phyloP scores from a whole-genome alignment of 371 early-diverging fungal genomes.

The Zopfochytrium polystomum region DNA sequence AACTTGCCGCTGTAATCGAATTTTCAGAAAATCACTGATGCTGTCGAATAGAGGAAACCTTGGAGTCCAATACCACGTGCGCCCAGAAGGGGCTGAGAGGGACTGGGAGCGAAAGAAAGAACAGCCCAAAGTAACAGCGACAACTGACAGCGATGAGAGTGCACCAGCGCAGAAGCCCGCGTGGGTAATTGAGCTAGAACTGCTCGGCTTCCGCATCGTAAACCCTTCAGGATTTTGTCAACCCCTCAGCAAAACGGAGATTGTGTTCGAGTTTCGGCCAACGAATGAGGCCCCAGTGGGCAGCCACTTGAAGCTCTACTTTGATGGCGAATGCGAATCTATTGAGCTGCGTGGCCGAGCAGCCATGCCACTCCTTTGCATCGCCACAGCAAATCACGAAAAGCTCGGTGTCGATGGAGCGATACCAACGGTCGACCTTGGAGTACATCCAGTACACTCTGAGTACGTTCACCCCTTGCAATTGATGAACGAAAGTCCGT shows the following conservation, averaged over 20 bases:
- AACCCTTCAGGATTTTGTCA: conserved; percentile 47
- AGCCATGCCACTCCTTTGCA: conserved; percentile 35
- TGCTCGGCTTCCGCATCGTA: conserved; percentile 34
- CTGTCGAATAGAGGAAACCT: conserved; percentile 52
- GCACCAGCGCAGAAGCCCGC: background rate
- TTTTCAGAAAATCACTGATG: conserved; percentile 41
- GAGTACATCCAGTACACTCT: conserved; percentile 51
- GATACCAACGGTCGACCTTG: conserved; percentile 37
- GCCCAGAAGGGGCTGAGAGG: conserved; percentile 43
- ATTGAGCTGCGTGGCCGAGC: conserved; percentile 44
- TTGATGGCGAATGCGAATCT: conserved; percentile 46
- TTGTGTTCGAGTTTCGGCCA: conserved; percentile 46
- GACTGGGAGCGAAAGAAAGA: conserved; percentile 46
- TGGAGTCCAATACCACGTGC: conserved; percentile 46
- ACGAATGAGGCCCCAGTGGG: conserved; percentile 17
- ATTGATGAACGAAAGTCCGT: conserved; percentile 50
- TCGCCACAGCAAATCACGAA: conserved; percentile 29
- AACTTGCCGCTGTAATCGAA: conserved; percentile 42
- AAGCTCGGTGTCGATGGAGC: conserved; percentile 13
- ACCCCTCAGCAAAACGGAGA: conserved; percentile 35
- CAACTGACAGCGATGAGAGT: background rate
- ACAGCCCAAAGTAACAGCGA: conserved; percentile 16
- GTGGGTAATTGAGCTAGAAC: conserved; percentile 39
- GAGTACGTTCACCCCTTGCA: conserved; percentile 35
- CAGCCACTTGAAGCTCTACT: conserved; percentile 38